A percentile compares a stretch with the other conserved stretches of the same genome.
These are phyloP conservation scores for Fraxinus paxiana DNA, from an alignment of 305 asterid species.

Conservation along the genomic window DNA sequence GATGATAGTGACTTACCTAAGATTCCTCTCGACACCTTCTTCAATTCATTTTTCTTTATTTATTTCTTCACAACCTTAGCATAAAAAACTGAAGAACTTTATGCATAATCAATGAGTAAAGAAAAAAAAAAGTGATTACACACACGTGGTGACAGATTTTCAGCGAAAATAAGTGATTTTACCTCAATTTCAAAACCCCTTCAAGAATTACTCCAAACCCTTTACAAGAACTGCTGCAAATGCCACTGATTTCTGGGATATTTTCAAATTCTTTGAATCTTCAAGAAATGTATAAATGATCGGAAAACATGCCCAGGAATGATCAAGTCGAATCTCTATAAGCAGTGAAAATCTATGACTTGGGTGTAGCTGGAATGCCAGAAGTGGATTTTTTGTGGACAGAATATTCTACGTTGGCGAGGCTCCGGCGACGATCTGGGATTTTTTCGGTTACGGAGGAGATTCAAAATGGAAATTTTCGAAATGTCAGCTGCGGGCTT, in stretches of 20 bases:
- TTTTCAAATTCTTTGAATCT: neutral
- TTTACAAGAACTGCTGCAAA: neutral
- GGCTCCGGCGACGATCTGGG: constrained; percentile 22
- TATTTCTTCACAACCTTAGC: constrained; percentile 19
- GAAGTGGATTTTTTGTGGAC: neutral
- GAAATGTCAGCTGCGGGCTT: constrained; percentile 29
- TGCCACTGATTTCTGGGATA: neutral
- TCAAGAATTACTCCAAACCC: neutral
- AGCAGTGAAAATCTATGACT: constrained; percentile 18
- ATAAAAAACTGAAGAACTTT: constrained; percentile 3
- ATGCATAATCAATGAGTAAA: constrained; percentile 13
- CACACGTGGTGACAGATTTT: neutral
- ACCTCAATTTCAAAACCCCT: neutral
- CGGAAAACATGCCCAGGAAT: neutral
- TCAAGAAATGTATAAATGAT: neutral
- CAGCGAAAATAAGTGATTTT: constrained; percentile 1
- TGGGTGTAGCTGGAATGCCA: constrained; percentile 4
- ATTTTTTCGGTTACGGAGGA: neutral
- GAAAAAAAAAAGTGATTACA: neutral
- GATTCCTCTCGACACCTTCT: constrained; percentile 21
- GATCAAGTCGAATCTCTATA: constrained; percentile 17
- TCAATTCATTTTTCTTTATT: constrained; percentile 20
- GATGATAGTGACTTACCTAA: constrained; percentile 46
- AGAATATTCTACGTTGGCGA: constrained; percentile 25
- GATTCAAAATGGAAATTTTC: constrained; percentile 17